These are phyloP conservation scores for Plasmodium inui DNA, from an alignment of 169 alveolate species.

Conservation along the genomic window DNA sequence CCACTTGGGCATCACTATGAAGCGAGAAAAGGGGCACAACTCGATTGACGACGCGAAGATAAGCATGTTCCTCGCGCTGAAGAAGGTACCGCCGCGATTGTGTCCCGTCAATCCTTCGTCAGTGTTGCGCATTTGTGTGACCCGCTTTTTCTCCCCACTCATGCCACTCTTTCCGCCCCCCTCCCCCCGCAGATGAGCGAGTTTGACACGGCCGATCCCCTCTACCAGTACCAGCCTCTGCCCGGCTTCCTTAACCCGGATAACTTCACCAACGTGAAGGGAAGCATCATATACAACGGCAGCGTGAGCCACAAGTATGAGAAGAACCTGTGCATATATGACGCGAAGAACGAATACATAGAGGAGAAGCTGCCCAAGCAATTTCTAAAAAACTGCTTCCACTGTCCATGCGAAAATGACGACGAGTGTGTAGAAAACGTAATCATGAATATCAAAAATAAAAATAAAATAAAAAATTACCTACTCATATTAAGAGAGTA, in stretches of 20 bases:
- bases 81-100: constrained; percentile 28
- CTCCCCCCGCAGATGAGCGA: constrained; percentile 37
- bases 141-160: background rate
- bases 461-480: constrained; percentile 69
- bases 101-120: background rate
- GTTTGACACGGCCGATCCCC: constrained; percentile 1
- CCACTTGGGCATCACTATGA: constrained; percentile 72
- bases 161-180: background rate
- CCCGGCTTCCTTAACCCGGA: constrained; percentile 13
- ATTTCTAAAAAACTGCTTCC: constrained; percentile 21
- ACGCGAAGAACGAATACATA: constrained; percentile 54
- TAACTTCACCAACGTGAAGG: background rate
- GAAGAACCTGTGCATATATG: constrained; percentile 60
- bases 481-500: constrained; percentile 61
- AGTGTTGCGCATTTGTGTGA: background rate
- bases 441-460: constrained; percentile 47
- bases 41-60: constrained; percentile 78
- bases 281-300: constrained; percentile 8
- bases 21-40: constrained; percentile 77
- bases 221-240: constrained; percentile 13
- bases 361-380: constrained; percentile 27
- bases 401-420: constrained; percentile 67
- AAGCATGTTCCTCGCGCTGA: constrained; percentile 78
- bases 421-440: constrained; percentile 54
- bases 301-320: constrained; percentile 9